phyloP scores from a whole-genome alignment of 306 rosid species.

The Rosa multiflora region DNA sequence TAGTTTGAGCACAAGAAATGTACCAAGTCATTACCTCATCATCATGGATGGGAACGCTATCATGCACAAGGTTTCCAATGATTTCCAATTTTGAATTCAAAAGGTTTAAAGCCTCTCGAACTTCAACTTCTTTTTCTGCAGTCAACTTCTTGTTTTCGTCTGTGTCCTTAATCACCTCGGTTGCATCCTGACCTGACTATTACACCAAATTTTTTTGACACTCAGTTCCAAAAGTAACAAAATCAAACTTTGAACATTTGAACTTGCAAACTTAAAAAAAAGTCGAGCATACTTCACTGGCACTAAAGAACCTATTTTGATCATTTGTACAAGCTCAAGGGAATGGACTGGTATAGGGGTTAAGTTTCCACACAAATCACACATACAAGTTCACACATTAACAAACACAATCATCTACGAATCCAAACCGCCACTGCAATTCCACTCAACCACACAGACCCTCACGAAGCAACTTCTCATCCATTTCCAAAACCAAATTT shows the following conservation, averaged over 20 bases:
- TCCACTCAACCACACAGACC: not conserved
- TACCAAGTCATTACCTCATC: conserved; percentile 61
- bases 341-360: not conserved
- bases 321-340: not conserved
- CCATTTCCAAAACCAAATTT: not conserved
- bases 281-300: not conserved
- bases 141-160: conserved; percentile 56
- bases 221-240: conserved; percentile 1
- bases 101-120: conserved; percentile 43
- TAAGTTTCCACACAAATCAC: not conserved
- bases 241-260: not conserved
- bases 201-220: not conserved
- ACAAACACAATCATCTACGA: not conserved
- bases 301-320: not conserved
- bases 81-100: conserved; percentile 67
- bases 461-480: not conserved
- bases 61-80: conserved; percentile 90
- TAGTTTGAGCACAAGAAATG: not conserved
- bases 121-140: conserved; percentile 81
- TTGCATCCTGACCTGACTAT: conserved; percentile 65
- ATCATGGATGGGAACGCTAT: conserved; percentile 68
- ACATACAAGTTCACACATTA: not conserved
- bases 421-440: not conserved
- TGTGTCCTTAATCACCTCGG: conserved; percentile 48
- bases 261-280: not conserved